Evolutionary conservation across 768 basidiomycete genomes (phyloP).

Genomic region (Boletus edulis): DNA sequence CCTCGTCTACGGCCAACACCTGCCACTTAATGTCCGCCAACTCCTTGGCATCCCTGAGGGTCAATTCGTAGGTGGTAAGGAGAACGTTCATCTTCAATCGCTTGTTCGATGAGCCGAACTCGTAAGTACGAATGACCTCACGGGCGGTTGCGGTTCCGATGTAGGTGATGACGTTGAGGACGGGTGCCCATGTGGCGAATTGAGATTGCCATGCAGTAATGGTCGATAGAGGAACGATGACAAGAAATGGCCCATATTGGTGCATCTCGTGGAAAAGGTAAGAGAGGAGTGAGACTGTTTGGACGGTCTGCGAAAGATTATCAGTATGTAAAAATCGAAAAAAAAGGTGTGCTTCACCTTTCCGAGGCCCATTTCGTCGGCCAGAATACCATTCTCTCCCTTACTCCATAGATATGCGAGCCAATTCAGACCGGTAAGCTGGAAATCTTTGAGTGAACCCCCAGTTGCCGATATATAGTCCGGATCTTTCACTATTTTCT

Average conservation of each 20-base stretch:
- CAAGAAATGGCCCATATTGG: conserved; percentile 96
- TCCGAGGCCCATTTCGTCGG: conserved; percentile 99
- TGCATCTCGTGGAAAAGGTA: conserved; percentile 90
- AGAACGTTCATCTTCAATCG: conserved; percentile 96
- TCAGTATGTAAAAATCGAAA: conserved; percentile 11
- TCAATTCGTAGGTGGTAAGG: conserved; percentile 95
- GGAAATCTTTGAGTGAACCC: conserved; percentile 94
- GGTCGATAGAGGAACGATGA: conserved; percentile 96
- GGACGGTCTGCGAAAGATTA: conserved; percentile 65
- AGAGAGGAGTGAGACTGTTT: conserved; percentile 92
- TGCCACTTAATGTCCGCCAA: conserved; percentile 97
- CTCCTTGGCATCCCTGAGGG: conserved; percentile 85
- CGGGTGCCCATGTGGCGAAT: conserved; percentile 93
- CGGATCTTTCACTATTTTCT: conserved; percentile 84
- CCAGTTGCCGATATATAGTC: conserved; percentile 77
- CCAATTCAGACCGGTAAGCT: conserved; percentile 98
- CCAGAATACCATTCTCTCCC: conserved; percentile 94
- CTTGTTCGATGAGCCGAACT: conserved; percentile 87
- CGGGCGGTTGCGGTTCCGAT: conserved; percentile 87
- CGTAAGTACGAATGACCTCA: conserved; percentile 87
- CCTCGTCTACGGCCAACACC: conserved; percentile 93
- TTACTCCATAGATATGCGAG: conserved; percentile 95
- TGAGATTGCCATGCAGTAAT: conserved; percentile 98
- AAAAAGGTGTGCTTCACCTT: conserved; percentile 50
- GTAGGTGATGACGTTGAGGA: conserved; percentile 95